Conservation (phyloP, 495 filamentous ascomycete genomes). For the Darksidea phi region DNA sequence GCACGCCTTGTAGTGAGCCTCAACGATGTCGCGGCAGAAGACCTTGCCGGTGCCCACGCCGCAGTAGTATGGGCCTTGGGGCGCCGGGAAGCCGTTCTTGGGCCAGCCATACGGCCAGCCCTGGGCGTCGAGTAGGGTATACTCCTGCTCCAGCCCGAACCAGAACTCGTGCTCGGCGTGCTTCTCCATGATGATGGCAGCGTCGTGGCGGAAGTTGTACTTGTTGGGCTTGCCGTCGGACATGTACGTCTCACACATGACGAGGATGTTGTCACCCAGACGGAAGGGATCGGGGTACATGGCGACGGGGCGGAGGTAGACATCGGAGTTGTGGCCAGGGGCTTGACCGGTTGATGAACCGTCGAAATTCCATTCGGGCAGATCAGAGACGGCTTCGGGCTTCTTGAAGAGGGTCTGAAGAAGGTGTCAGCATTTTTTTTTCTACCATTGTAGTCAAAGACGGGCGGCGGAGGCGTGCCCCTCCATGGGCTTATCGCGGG, state of each 20-base stretch:
- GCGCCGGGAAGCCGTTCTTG: constrained; percentile 90
- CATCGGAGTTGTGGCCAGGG: constrained; percentile 93
- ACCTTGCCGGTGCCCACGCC: constrained; percentile 97
- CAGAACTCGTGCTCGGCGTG: constrained; percentile 81
- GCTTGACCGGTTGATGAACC: constrained; percentile 94
- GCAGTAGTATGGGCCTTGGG: constrained; percentile 98
- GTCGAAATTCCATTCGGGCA: constrained; percentile 99
- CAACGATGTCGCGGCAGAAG: constrained; percentile 96
- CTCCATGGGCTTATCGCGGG: constrained; percentile 28
- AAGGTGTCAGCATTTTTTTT: not conserved
- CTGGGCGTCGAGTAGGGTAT: constrained; percentile 83
- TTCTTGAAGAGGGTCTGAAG: constrained; percentile 73
- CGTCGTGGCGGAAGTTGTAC: constrained; percentile 95
- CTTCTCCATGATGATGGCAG: constrained; percentile 81
- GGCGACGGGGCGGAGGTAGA: constrained; percentile 91
- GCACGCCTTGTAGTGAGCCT: constrained; percentile 98
- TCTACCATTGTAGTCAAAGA: no score
- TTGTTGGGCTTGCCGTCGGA: constrained; percentile 96
- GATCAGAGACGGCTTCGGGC: constrained; percentile 67
- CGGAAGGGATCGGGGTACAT: constrained; percentile 95
- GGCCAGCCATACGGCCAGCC: constrained; percentile 96
- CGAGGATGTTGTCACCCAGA: constrained; percentile 74
- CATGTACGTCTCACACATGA: constrained; percentile 95
- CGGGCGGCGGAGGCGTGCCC: not conserved
- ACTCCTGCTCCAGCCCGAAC: constrained; percentile 99